Evolutionary conservation across 495 filamentous ascomycete species (phyloP).

Genomic region (Lasiosphaeria ovina): DNA sequence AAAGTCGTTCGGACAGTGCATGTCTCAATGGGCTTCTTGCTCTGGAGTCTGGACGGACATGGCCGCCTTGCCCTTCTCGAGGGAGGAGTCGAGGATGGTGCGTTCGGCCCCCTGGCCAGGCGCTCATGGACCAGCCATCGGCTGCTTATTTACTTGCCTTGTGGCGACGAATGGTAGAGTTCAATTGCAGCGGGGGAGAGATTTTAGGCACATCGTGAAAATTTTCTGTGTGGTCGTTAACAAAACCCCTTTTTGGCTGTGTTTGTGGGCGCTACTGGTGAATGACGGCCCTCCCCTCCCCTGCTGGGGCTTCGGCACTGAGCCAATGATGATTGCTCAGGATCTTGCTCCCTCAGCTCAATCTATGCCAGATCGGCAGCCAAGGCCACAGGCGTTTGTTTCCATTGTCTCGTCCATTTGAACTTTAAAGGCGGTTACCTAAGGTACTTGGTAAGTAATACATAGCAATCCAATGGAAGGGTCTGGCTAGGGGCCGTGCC

Average conservation of each 20-base stretch:
- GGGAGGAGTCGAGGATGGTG: no score
- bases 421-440: neutral
- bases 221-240: neutral
- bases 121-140: no score
- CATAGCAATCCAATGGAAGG: neutral
- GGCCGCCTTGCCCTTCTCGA: no score
- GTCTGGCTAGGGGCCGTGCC: neutral
- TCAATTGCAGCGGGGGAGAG: neutral
- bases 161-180: no score
- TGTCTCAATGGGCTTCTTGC: no score
- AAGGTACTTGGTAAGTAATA: no score
- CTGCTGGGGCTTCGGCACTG: neutral
- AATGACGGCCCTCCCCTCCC: no score
- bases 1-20: no score
- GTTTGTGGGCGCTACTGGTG: neutral
- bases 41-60: no score
- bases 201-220: neutral
- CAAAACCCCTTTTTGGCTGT: neutral
- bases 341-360: neutral
- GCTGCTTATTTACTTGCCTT: no score
- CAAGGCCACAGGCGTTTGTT: neutral
- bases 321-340: conserved; percentile 3
- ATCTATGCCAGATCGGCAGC: conserved; percentile 1
- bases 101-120: no score
- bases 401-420: neutral